Base-by-base conservation (phyloP, 768 basidiomycete species). In the Lactarius tabidus region DNA sequence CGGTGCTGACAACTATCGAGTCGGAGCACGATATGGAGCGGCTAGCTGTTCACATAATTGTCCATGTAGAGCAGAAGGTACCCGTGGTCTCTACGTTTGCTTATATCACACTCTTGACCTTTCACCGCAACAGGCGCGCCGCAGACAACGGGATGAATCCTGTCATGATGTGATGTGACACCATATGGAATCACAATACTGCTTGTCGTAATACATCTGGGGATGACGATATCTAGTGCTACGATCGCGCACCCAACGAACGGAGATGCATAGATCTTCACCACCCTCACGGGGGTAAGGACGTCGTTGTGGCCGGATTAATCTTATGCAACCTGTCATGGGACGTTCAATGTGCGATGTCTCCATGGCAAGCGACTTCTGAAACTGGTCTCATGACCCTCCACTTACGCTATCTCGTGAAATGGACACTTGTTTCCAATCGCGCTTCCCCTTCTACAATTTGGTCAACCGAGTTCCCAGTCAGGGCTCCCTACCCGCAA, bases 251-350 rank as follows among this genome's bases (percentile, higher is more conserved):
- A 45, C 33, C 52, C 9, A 53, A 53, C 9, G 53, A 18, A 54
- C 53, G 28, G 53, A 54, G 10, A 48, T 15, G 12, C 38, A 35
- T 33, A 33, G 63, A 59, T 64, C 57, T 28, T 54, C 52, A 23
- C 35, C 26, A 64, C 38, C 52, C 10, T 51, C 29, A 35, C 57
- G 28, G 29, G 38, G 38, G 56, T 33, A 31, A 39, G 23, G 33
- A 38, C 35, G 41, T 43, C 28, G 41, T 59, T 26, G 48, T 54
- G 58, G 33, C 39, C 59, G 33, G 31, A 33, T 55, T 35, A 55
- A 55, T 33, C 31, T 35, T 17, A 14, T 55, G 31, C 20, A 35
- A 6, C 29, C 29, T 33, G 53, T 55, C 53, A 57, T 35, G 55
- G 43, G 60, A 51, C 43, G 31, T 35, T 26, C 5, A 51, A 51